Evolutionary conservation across 1,284 basidiomycete genomes (phyloP).

Genomic region (Cryptococcus wingfieldii): DNA sequence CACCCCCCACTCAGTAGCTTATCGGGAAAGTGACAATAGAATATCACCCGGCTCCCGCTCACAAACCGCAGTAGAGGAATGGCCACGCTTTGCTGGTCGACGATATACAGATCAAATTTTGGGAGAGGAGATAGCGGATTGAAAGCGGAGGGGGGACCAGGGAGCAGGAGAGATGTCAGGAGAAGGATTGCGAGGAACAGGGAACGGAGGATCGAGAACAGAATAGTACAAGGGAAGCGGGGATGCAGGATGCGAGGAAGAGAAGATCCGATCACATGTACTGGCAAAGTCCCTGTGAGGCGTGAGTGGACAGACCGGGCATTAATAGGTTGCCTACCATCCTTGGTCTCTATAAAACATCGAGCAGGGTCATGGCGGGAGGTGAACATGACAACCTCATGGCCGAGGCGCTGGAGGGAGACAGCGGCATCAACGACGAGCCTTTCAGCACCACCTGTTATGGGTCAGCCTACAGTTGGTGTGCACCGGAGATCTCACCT

Average conservation of each 20-base stretch:
- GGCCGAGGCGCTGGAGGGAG: constrained; percentile 76
- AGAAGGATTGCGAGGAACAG: constrained; percentile 70
- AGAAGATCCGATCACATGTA: constrained; percentile 71
- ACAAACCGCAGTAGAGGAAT: constrained; percentile 74
- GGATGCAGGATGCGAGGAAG: constrained; percentile 73
- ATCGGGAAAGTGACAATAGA: constrained; percentile 98
- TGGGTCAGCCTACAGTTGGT: not conserved
- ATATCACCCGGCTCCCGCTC: constrained; percentile 72
- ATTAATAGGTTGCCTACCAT: constrained; percentile 57
- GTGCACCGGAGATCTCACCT: constrained; percentile 55
- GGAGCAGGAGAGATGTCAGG: constrained; percentile 51
- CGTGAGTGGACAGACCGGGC: not conserved
- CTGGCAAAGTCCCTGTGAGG: constrained; percentile 67
- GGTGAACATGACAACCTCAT: constrained; percentile 88
- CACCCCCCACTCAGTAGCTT: constrained; percentile 63
- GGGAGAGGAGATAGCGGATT: constrained; percentile 39
- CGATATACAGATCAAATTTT: constrained; percentile 78
- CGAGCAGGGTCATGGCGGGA: constrained; percentile 81
- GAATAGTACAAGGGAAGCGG: constrained; percentile 66
- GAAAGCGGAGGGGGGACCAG: constrained; percentile 27
- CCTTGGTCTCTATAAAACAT: constrained; percentile 83
- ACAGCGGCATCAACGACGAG: constrained; percentile 94
- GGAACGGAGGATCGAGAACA: constrained; percentile 85
- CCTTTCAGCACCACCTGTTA: constrained; percentile 86
- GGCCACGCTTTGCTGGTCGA: constrained; percentile 91